Percentiles rank a stretch among this genome's conserved stretches.
These are phyloP conservation scores for Penicillium cinerascens DNA, from an alignment of 495 filamentous ascomycete species.

Conservation along the genomic window DNA sequence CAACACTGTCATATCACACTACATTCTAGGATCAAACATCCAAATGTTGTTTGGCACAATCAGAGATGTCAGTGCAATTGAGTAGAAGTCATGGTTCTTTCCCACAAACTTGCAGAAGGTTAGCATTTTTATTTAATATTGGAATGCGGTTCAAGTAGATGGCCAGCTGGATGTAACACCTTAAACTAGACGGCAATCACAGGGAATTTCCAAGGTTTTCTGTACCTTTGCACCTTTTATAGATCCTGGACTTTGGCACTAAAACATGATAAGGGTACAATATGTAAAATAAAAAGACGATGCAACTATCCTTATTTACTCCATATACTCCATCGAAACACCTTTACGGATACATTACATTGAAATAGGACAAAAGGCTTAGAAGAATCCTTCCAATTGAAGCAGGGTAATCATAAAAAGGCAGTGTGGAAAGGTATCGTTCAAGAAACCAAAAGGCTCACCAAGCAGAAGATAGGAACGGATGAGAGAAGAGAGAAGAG, in stretches of 20 bases:
- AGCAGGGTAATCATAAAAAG: neutral
- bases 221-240: no score
- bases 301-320: no score
- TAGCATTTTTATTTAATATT: no score
- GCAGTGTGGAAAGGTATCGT: neutral
- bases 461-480: neutral
- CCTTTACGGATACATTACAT: neutral
- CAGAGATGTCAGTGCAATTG: neutral
- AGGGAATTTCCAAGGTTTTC: no score
- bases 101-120: no score
- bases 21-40: neutral
- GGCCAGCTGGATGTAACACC: no score
- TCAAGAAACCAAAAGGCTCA: neutral
- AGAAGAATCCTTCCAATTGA: neutral
- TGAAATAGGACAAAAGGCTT: neutral
- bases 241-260: no score
- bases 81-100: no score
- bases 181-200: no score
- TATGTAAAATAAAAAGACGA: no score
- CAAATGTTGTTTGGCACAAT: neutral
- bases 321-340: neutral
- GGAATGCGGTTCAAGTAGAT: no score
- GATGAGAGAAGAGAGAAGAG: neutral
- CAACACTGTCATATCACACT: neutral
- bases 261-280: no score